phyloP scores from a whole-genome alignment of 148 eudicot species.

The Rhododendron henanense region DNA sequence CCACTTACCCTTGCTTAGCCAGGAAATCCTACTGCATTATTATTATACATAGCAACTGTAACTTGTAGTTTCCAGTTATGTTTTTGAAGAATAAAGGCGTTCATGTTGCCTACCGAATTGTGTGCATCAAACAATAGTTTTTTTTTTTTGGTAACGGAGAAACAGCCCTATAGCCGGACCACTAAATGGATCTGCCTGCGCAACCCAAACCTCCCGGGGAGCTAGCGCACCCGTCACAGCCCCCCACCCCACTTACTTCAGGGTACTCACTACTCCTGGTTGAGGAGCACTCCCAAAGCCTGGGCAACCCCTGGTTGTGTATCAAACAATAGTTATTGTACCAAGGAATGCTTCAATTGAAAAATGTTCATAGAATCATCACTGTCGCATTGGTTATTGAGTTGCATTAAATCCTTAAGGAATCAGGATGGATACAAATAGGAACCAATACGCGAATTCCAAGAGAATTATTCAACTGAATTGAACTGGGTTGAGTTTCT shows the following conservation, averaged over 20 bases:
- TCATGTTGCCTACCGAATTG: neutral
- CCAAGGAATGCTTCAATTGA: neutral
- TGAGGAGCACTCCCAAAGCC: too few species aligned
- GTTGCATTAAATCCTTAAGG: neutral
- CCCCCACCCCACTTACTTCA: too few species aligned
- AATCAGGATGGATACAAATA: neutral
- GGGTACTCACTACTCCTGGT: too few species aligned
- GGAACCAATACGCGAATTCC: neutral
- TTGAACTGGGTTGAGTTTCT: neutral
- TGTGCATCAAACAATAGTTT: neutral
- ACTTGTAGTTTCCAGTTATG: neutral
- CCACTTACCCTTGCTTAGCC: constrained; percentile 44
- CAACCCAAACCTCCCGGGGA: too few species aligned
- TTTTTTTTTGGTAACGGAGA: neutral
- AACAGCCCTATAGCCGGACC: too few species aligned
- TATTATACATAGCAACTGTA: neutral
- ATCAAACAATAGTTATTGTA: neutral
- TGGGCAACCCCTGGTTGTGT: too few species aligned
- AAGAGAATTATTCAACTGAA: neutral
- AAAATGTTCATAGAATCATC: neutral
- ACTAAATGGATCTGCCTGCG: too few species aligned
- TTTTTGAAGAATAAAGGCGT: neutral
- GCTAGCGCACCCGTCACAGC: too few species aligned
- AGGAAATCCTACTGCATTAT: neutral
- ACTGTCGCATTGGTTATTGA: neutral